phyloP scores from a whole-genome alignment of 345 rosid genomes.

The Streptanthus diversifolius region DNA sequence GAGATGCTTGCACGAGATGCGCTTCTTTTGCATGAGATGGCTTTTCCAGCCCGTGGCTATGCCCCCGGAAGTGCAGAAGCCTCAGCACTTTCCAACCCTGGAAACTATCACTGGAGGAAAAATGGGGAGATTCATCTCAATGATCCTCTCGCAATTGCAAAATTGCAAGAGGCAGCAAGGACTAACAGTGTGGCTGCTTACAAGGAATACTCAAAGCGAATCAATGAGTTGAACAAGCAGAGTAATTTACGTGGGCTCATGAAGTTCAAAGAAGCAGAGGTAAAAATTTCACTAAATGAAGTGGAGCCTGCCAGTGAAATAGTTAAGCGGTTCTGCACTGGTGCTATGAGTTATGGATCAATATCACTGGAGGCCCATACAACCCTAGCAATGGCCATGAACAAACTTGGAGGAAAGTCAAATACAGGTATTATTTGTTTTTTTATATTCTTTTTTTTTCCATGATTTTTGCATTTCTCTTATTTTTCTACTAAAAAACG shows the following conservation, averaged over 20 bases:
- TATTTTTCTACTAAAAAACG: not conserved
- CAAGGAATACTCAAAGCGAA: constrained; percentile 84
- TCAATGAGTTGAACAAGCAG: constrained; percentile 81
- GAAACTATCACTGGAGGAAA: constrained; percentile 98
- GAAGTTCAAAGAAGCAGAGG: constrained; percentile 70
- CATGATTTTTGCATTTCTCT: not conserved
- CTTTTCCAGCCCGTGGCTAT: constrained; percentile 63
- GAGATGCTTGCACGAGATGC: constrained; percentile 95
- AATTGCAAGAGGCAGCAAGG: constrained; percentile 95
- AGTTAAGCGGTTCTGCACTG: constrained; percentile 96
- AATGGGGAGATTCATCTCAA: constrained; percentile 95
- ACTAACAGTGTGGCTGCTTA: constrained; percentile 89
- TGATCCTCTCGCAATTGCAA: constrained; percentile 95
- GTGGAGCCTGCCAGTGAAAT: constrained; percentile 98
- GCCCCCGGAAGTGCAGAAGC: constrained; percentile 99
- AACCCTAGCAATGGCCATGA: constrained; percentile 91
- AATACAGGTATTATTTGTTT: constrained; percentile 68
- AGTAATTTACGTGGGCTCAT: constrained; percentile 94
- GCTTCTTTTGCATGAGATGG: constrained; percentile 79
- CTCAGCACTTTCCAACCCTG: constrained; percentile 85
- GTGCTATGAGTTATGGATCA: constrained; percentile 99
- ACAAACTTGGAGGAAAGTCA: constrained; percentile 90
- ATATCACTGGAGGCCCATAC: constrained; percentile 94
- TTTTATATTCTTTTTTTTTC: not conserved
- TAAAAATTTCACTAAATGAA: constrained; percentile 68